phyloP scores from a whole-genome alignment of 2,329 filamentous ascomycete species.

The Claviceps capensis region DNA sequence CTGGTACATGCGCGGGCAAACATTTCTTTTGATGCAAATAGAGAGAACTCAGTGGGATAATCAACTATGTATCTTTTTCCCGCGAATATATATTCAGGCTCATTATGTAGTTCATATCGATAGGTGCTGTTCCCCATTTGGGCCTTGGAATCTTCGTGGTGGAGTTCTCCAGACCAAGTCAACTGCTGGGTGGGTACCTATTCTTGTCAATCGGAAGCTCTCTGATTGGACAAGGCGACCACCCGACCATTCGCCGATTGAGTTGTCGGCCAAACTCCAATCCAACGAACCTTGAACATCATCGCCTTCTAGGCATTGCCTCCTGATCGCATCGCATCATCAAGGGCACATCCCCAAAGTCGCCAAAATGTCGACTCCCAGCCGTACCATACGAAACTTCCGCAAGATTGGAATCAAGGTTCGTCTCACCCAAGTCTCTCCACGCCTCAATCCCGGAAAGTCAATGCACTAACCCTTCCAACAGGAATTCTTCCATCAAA shows the following conservation, averaged over 20 bases:
- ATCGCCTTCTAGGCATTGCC: slow-evolving; percentile 6
- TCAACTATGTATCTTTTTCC: no score
- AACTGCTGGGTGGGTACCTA: no score
- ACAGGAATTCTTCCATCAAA: slow-evolving; percentile 82
- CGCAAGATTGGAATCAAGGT: slow-evolving; percentile 84
- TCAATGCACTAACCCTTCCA: slow-evolving; percentile 4
- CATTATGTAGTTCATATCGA: no score
- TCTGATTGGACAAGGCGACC: slow-evolving; percentile 2
- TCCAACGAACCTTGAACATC: neutral
- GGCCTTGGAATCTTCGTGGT: no score
- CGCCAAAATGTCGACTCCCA: slow-evolving; percentile 73
- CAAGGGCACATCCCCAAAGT: slow-evolving; percentile 9
- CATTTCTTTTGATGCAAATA: slow-evolving; percentile 12
- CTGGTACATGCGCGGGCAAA: slow-evolving; percentile 22
- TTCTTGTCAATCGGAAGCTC: neutral
- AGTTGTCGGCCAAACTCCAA: neutral
- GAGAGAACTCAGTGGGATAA: no score
- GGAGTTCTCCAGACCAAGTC: no score
- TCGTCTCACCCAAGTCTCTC: slow-evolving; percentile 11
- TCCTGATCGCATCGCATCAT: slow-evolving; percentile 5
- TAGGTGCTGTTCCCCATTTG: no score
- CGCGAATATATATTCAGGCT: no score
- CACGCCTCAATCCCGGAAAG: neutral
- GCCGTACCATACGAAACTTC: slow-evolving; percentile 75
- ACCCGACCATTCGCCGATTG: slow-evolving; percentile 19